These are phyloP conservation scores for Radiomyces spectabilis DNA, from an alignment of 192 early-diverging fungal genomes.

Conservation along the genomic window DNA sequence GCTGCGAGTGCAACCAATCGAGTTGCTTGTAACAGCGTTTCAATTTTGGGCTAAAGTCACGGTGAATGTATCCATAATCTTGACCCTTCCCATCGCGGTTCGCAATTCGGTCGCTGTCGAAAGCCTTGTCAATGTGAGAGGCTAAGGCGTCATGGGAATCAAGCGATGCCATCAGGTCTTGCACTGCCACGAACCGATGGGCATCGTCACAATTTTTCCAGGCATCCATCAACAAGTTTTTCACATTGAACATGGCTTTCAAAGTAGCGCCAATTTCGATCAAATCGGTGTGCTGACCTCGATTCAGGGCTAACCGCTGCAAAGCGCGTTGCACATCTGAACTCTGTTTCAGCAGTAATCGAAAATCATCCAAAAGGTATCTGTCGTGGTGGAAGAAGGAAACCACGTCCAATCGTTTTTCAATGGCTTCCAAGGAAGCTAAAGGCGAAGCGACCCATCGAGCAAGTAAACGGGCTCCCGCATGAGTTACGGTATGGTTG, in stretches of 20 bases:
- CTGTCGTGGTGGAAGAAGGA: conserved; percentile 54
- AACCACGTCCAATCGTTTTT: conserved; percentile 65
- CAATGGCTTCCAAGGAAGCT: conserved; percentile 54
- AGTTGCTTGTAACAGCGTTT: conserved; percentile 33
- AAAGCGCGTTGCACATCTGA: conserved; percentile 64
- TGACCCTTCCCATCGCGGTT: conserved; percentile 23
- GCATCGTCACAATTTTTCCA: too few species aligned
- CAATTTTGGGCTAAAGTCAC: conserved; percentile 31
- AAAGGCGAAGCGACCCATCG: conserved; percentile 67
- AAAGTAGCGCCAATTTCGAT: conserved; percentile 52
- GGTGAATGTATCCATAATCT: conserved; percentile 45
- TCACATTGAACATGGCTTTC: too few species aligned
- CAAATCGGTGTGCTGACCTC: conserved; percentile 55
- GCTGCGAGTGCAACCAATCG: conserved; percentile 31
- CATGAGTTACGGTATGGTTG: conserved; percentile 72
- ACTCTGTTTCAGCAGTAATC: conserved; percentile 39
- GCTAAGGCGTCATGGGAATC: conserved; percentile 34
- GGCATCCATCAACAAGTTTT: too few species aligned
- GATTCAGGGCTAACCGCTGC: conserved; percentile 61
- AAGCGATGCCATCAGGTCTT: conserved; percentile 26
- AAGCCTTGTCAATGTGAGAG: conserved; percentile 30
- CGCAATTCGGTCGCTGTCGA: conserved; percentile 36
- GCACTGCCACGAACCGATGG: background rate
- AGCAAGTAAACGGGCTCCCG: conserved; percentile 68
- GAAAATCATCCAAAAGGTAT: conserved; percentile 45